Evolutionary conservation across 176 grass and related monocot species (phyloP), one percentile per base, ranked within the genome.

Genomic region (Oryza glaberrima): DNA sequence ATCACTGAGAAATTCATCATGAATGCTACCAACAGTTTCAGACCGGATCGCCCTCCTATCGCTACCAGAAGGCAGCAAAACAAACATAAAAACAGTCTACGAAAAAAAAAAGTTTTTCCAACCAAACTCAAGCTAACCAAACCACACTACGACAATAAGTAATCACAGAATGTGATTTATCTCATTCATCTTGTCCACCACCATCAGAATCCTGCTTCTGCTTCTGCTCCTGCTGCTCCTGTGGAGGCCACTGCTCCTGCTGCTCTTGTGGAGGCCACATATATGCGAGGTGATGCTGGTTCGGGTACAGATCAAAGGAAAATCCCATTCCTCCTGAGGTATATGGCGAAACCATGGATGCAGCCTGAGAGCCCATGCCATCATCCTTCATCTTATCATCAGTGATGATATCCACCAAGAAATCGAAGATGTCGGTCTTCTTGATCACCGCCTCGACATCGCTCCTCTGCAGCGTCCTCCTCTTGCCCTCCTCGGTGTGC

Each of bases 391-490:
- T 84, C 54, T 83, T 60, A 35, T 92, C 87, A n/a, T 94, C 89
- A 16, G 93, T 88, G 6, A 82, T 69, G 26, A 95, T 64, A 78
- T 95, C 93, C 12, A 90, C 64, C 54, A 95, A 72, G 47, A 92
- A 90, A 69, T 95, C 93, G 17, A 88, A 92, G 65, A 88, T 85
- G 61, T 92, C 93, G 43, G 72, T 90, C 4, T 72, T 44, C 4
- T 40, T 79, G 43, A 90, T 82, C 0, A 80, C 88, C 1, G 93
- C 88, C 2, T 83, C 26, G 16, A 95, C 84, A 6, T 89, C 88
- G 34, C 86, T 90, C 83, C 86, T 82, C 88, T 92, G 93, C 48
- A 92, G 58, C 6, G 88, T 92, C 36, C 86, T 78, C 65, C 90
- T 84, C 80, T 82, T 95, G 72, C 78, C 82, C 76, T 84, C 88